Evolutionary conservation across 805 yeast species (phyloP).

Genomic region (Spathaspora passalidarum): DNA sequence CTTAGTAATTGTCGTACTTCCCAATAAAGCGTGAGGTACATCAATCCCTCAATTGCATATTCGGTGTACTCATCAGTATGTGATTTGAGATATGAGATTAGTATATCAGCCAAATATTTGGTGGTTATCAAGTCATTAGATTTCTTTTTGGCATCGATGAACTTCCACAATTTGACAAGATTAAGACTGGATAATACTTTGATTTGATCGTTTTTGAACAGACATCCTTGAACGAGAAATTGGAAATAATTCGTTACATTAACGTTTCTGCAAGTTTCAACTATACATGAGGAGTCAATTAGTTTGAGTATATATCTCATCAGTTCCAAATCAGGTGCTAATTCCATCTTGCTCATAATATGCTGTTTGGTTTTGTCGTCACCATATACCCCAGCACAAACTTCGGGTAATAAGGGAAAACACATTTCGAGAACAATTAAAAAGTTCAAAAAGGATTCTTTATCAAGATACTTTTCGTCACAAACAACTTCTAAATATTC

Average conservation of each 20-base stretch:
- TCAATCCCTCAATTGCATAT: conserved; percentile 43
- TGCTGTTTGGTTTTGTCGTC: conserved; percentile 15
- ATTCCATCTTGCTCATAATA: conserved; percentile 8
- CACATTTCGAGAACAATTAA: conserved; percentile 19
- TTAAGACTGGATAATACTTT: conserved; percentile 41
- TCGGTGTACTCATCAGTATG: conserved; percentile 11
- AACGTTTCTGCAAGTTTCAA: conserved; percentile 46
- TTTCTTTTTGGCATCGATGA: conserved; percentile 25
- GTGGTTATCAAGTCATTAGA: conserved; percentile 7
- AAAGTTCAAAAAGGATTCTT: conserved; percentile 18
- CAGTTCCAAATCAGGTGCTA: conserved; percentile 3
- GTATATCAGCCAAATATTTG: conserved; percentile 9
- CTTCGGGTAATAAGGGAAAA: conserved; percentile 27
- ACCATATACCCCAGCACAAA: conserved; percentile 19
- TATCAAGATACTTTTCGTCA: conserved; percentile 10
- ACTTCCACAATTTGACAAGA: conserved; percentile 57
- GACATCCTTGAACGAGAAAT: conserved; percentile 36
- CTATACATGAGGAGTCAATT: conserved; percentile 43
- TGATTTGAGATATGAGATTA: conserved; percentile 10
- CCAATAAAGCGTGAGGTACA: conserved; percentile 44
- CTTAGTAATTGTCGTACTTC: conserved; percentile 32
- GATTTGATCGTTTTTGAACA: conserved; percentile 14
- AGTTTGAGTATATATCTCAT: conserved; percentile 15
- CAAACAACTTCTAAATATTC: conserved; percentile 21
- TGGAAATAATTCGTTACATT: conserved; percentile 44